phyloP scores from a whole-genome alignment of 1,139 yeast genomes.

The Yamadazyma taylorii region DNA sequence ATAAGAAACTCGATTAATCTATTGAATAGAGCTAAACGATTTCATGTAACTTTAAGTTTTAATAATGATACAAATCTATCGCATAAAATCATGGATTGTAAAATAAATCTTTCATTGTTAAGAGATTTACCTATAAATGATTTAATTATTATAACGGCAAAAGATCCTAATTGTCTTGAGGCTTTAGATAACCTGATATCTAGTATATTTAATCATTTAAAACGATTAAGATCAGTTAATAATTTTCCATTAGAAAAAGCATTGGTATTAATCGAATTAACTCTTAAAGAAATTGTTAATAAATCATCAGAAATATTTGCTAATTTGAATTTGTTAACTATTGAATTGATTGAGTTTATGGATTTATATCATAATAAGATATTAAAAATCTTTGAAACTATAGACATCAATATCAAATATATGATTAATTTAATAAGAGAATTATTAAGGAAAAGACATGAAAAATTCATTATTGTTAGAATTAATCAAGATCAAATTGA shows the following conservation, averaged over 20 bases:
- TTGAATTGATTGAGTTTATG: slow-evolving; percentile 25
- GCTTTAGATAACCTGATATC: slow-evolving; percentile 48
- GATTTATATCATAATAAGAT: slow-evolving; percentile 19
- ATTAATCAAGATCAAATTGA: slow-evolving; percentile 48
- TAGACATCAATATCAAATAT: slow-evolving; percentile 38
- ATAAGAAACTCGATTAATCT: slow-evolving; percentile 61
- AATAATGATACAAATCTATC: slow-evolving; percentile 70
- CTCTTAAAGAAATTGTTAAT: slow-evolving; percentile 36
- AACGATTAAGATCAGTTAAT: slow-evolving; percentile 53
- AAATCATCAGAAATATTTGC: slow-evolving; percentile 26
- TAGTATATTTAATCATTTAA: slow-evolving; percentile 60
- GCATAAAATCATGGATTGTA: slow-evolving; percentile 54
- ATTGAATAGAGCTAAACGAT: slow-evolving; percentile 70
- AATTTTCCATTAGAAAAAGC: slow-evolving; percentile 67
- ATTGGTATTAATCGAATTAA: slow-evolving; percentile 60
- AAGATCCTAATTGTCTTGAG: slow-evolving; percentile 32
- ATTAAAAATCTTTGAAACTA: slow-evolving; percentile 20
- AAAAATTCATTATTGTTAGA: slow-evolving; percentile 66
- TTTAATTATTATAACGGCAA: slow-evolving; percentile 46
- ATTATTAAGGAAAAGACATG: slow-evolving; percentile 69
- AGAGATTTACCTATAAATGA: slow-evolving; percentile 72
- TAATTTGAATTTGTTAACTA: slow-evolving; percentile 25
- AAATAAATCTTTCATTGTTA: slow-evolving; percentile 59
- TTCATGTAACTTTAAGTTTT: slow-evolving; percentile 74
- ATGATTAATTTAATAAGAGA: slow-evolving; percentile 64